Base-by-base conservation (phyloP, 2,329 filamentous ascomycete genomes). In the Exutisphaerella laricina region DNA sequence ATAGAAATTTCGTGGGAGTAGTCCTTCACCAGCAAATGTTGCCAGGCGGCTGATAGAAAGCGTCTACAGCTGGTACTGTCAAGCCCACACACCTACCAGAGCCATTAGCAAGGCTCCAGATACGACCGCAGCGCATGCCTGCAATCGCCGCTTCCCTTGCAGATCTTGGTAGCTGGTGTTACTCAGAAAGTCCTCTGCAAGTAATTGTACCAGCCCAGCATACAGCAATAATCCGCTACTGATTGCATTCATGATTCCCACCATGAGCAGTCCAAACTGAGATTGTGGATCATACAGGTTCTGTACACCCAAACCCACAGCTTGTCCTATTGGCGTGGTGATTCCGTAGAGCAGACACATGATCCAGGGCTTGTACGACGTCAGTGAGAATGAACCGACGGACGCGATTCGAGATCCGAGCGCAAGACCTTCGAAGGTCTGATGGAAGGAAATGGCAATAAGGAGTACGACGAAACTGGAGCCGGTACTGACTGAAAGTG, bases 351-450 rank as follows among this genome's bases (percentile, higher is more conserved):
- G 76, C 17, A 80, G 61, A 7, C 73, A 74, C 78, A 82, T 82
- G 12, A 81, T 63, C 78, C 78, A 94, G 0, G 92, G 90, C 35
- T 85, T 84, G 1, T 78, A 67, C 0, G 85, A 90, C 2, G 75
- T 75, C 14, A 75, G 75, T 0, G 85, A 78, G 58, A 96, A 95
- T 1, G 70, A 70, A 14, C 84, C 80, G 4, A 85, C 78, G 13
- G 75, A 78, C 14, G 82, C 81, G 54, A 87, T 86, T 46, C 83
- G 79, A 1, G 79, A 79, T 14, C 83, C 83, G 0, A 86, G 73
- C 30, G 81, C 82, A 3, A 86, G 77, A 45, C 82, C 82, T 60
- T 77, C 79, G 46, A 84, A 83, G 51, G 78, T 81, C 56, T 84
- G 82, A 58, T 85, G 82, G 68, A 86, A 85, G 22, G 80, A 66